phyloP scores from a whole-genome alignment of 495 filamentous ascomycete genomes.

The Xylaria telfairii region DNA sequence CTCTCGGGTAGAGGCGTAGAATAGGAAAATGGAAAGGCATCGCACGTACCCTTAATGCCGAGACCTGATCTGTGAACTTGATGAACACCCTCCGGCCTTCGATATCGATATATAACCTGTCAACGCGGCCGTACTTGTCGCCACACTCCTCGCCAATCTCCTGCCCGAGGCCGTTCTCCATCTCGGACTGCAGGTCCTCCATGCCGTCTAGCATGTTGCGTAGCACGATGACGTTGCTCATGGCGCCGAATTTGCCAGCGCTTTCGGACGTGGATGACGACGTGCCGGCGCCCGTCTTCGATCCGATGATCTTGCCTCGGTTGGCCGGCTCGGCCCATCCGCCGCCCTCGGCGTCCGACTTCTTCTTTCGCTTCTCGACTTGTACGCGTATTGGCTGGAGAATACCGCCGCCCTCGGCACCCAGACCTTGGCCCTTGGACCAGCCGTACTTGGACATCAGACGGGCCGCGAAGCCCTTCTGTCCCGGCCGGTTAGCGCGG shows the following conservation, averaged over 20 bases:
- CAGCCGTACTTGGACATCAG: conserved; percentile 93
- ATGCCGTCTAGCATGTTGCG: conserved; percentile 83
- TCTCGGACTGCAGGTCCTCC: conserved; percentile 67
- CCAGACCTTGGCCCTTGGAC: conserved; percentile 85
- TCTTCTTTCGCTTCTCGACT: conserved; percentile 80
- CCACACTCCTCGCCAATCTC: conserved; percentile 94
- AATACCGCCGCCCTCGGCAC: conserved; percentile 80
- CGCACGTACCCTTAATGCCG: conserved; percentile 71
- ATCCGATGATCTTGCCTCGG: conserved; percentile 79
- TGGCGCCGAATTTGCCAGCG: conserved; percentile 69
- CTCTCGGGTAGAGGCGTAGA: neutral
- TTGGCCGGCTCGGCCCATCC: conserved; percentile 73
- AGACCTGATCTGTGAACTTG: conserved; percentile 82
- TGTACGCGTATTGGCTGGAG: conserved; percentile 80
- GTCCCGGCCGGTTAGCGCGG: conserved; percentile 74
- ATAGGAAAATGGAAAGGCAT: neutral
- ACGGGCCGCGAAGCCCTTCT: conserved; percentile 83
- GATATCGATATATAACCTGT: conserved; percentile 76
- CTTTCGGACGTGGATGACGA: conserved; percentile 28
- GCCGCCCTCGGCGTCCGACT: conserved; percentile 77
- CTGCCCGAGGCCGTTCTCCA: conserved; percentile 77
- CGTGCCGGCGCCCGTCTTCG: conserved; percentile 31
- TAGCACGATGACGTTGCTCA: conserved; percentile 81
- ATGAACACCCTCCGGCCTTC: conserved; percentile 75
- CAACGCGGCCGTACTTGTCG: conserved; percentile 87